These are phyloP conservation scores for Phytopythium delawarense DNA, from an alignment of 352 stramenopile genomes.

Conservation along the genomic window DNA sequence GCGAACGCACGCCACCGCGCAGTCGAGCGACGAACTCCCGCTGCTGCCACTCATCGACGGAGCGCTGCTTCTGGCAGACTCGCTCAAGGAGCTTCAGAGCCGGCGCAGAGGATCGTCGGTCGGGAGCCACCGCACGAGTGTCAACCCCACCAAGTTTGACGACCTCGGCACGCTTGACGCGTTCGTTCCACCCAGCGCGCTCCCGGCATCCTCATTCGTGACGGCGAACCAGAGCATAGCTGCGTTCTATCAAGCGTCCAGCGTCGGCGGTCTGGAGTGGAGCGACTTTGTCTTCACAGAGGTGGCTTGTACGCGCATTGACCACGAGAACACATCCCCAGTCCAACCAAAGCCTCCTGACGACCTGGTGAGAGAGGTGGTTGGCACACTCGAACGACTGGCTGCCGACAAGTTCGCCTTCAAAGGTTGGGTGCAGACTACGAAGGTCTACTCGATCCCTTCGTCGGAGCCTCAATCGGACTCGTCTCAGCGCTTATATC, in stretches of 20 bases:
- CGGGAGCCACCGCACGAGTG: slow-evolving; percentile 23
- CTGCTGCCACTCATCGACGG: slow-evolving; percentile 60
- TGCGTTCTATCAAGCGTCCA: slow-evolving; percentile 32
- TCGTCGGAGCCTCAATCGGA: background rate
- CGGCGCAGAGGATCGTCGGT: slow-evolving; percentile 17
- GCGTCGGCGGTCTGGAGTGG: slow-evolving; percentile 55
- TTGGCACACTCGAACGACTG: slow-evolving; percentile 23
- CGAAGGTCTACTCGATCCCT: slow-evolving; percentile 35
- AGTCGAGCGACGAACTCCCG: slow-evolving; percentile 16
- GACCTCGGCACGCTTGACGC: slow-evolving; percentile 8
- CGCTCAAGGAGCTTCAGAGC: slow-evolving; percentile 17
- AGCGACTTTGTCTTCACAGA: slow-evolving; percentile 73
- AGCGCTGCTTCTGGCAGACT: slow-evolving; percentile 40
- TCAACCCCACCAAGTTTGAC: slow-evolving; percentile 10
- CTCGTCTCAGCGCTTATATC: background rate
- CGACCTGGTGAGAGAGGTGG: slow-evolving; percentile 35
- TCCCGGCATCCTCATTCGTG: slow-evolving; percentile 30
- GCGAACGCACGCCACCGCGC: background rate
- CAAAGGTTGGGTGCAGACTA: slow-evolving; percentile 51
- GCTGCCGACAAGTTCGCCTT: slow-evolving; percentile 52
- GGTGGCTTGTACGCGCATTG: slow-evolving; percentile 23
- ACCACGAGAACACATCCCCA: slow-evolving; percentile 13
- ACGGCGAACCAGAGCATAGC: slow-evolving; percentile 32
- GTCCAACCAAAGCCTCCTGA: slow-evolving; percentile 15
- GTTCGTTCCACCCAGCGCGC: slow-evolving; percentile 3